A percentile compares a stretch with the other conserved stretches of the same genome.
Evolutionary conservation across 2,329 filamentous ascomycete genomes (phyloP).

Genomic region (Aspergillus aculeatinus): DNA sequence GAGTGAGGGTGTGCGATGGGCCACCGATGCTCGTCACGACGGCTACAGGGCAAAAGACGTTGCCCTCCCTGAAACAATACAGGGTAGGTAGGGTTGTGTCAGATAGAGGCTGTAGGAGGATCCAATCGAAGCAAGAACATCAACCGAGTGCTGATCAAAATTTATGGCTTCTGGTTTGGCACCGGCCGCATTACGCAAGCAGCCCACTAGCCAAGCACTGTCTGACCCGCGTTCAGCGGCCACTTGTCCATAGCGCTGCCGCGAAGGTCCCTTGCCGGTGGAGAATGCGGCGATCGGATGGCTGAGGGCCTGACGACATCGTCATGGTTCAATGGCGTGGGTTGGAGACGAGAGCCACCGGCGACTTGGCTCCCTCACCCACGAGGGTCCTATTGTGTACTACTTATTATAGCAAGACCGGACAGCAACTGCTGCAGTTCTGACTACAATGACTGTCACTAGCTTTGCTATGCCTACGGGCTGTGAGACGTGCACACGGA

Average conservation of each 20-base stretch:
- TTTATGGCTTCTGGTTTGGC: conserved; percentile 26
- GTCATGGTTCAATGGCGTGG: conserved; percentile 20
- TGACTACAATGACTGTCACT: too few species aligned
- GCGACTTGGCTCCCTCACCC: conserved; percentile 7
- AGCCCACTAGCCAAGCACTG: conserved; percentile 31
- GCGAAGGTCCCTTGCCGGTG: conserved; percentile 38
- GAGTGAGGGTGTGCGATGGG: too few species aligned
- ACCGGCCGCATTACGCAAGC: conserved; percentile 39
- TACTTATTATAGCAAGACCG: too few species aligned
- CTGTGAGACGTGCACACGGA: not conserved
- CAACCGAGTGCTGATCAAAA: conserved; percentile 34
- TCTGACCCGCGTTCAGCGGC: conserved; percentile 30
- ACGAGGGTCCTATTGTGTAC: conserved; percentile 6
- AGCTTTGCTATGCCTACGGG: not conserved
- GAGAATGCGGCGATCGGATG: conserved; percentile 39
- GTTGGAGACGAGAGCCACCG: conserved; percentile 8
- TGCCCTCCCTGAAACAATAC: not conserved
- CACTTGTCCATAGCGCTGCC: conserved; percentile 32
- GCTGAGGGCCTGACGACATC: conserved; percentile 31
- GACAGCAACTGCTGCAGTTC: too few species aligned
- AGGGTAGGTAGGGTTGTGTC: conserved; percentile 8
- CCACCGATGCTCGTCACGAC: not conserved
- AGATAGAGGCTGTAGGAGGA: conserved; percentile 3
- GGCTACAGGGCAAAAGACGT: not conserved
- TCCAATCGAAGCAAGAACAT: conserved; percentile 8